Base-by-base conservation (phyloP, 1,284 basidiomycete genomes). In the Cryptococcus sp. region DNA sequence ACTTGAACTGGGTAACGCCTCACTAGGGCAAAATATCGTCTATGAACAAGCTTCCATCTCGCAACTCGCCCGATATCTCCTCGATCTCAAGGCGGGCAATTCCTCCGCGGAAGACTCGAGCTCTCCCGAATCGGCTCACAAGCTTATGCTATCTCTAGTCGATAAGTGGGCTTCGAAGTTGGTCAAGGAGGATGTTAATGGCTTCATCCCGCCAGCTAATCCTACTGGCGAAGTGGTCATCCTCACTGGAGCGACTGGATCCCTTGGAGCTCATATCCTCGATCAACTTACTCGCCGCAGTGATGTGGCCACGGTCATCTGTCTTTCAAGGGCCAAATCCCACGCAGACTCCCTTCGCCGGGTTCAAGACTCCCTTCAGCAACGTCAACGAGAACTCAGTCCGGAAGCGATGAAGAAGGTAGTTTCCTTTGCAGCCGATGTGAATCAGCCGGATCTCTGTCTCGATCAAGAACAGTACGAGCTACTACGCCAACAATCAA, bases 221-320 rank as follows among this genome's bases (percentile, higher is more conserved):
- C 23, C 45, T 1, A 21, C 49, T 22, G 62, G 61, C 22, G 56
- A 69, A 16, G 59, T 64, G 2, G 56, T 73, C 25, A 59, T 72
- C 3, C 72, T 85, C 24, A 84, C 83, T 0, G 83, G 83, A 4
- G 81, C 79, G 0, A 83, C 83, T 0, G 83, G 83, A 0, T 81
- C 80, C 0, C 77, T 85, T 5, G 84, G 84, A 2, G 81, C 82
- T 1, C 80, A 83, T 51, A 75, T 84, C 11, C 76, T 85, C 18
- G 66, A 76, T 25, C 76, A 79, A 47, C 74, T 84, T 2, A 66
- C 79, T 2, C 56, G 67, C 1, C 68, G 71, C 1, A 53, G 67
- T 0, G 49, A 66, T 1, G 77, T 82, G 18, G 62, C 62, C 24
- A 71, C 67, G 2, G 74, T 85, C 31, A 75, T 82, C 51, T 83